These are phyloP conservation scores for Gossypioides kirkii DNA, from an alignment of 345 rosid genomes.

Conservation along the genomic window DNA sequence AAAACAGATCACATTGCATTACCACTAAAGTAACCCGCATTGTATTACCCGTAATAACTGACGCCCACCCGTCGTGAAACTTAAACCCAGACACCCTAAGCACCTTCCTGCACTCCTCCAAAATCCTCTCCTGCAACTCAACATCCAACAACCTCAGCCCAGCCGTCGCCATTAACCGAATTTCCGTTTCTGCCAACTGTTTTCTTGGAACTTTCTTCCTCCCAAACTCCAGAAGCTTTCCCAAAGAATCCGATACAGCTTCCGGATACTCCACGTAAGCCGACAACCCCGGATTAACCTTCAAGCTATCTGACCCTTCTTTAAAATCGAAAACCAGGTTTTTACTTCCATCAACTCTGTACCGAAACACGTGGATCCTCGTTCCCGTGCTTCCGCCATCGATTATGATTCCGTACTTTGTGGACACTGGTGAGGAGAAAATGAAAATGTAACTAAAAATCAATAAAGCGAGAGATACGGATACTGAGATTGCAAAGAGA, in stretches of 20 bases:
- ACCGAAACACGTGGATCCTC: slow-evolving; percentile 19
- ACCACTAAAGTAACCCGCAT: slow-evolving; percentile 22
- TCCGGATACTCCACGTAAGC: slow-evolving; percentile 51
- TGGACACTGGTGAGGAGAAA: neutral
- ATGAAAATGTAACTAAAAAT: neutral
- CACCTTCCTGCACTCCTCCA: slow-evolving; percentile 47
- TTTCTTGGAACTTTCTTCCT: slow-evolving; percentile 47
- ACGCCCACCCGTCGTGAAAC: slow-evolving; percentile 67
- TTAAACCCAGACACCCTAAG: slow-evolving; percentile 61
- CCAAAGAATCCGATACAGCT: slow-evolving; percentile 47
- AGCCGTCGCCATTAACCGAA: slow-evolving; percentile 91
- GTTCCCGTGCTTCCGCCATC: slow-evolving; percentile 16
- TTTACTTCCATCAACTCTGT: neutral
- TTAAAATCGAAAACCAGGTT: slow-evolving; percentile 46
- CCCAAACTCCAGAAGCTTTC: slow-evolving; percentile 61
- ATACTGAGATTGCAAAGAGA: neutral
- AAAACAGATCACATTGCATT: neutral
- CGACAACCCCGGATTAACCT: slow-evolving; percentile 78
- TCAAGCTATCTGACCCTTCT: slow-evolving; percentile 43
- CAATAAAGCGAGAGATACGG: neutral
- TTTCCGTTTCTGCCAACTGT: slow-evolving; percentile 56
- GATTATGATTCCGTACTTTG: slow-evolving; percentile 9
- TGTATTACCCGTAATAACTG: slow-evolving; percentile 71
- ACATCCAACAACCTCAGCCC: slow-evolving; percentile 71
- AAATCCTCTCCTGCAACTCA: slow-evolving; percentile 47